Evolutionary conservation across 2,329 filamentous ascomycete genomes (phyloP).

Genomic region (Aspergillus floridensis): DNA sequence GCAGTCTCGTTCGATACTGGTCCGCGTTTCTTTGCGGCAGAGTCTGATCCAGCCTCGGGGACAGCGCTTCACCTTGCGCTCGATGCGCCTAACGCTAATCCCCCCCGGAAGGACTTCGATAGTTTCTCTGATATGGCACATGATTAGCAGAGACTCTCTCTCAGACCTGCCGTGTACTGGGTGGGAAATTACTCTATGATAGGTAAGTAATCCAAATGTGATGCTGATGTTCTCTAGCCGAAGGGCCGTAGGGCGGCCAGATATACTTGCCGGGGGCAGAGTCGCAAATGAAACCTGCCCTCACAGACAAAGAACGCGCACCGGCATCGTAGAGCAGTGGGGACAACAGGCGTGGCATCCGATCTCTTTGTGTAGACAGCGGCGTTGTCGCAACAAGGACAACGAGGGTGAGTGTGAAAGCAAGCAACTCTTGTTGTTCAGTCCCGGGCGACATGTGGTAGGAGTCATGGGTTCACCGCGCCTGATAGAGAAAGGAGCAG

Average conservation of each 20-base stretch:
- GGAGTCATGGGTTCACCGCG: constrained; percentile 7
- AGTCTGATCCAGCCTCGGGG: background rate
- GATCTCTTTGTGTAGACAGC: background rate
- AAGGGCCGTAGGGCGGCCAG: background rate
- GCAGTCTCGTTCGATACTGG: background rate
- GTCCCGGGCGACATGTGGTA: constrained; percentile 1
- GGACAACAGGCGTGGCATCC: background rate
- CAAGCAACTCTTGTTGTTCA: background rate
- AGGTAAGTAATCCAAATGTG: background rate
- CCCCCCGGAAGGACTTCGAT: background rate
- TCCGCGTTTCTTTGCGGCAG: background rate
- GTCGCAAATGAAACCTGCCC: background rate
- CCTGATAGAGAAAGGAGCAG: background rate
- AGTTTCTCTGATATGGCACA: background rate
- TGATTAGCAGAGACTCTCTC: background rate
- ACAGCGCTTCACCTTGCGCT: background rate
- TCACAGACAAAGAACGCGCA: background rate
- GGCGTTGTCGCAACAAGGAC: background rate
- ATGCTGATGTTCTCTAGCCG: background rate
- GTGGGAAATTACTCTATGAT: background rate
- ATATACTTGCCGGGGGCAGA: background rate
- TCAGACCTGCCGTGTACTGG: background rate
- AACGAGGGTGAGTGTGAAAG: background rate
- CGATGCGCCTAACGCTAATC: background rate
- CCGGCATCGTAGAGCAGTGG: background rate